Base-by-base conservation (phyloP, 768 basidiomycete genomes). In the Phylloporus sp. region DNA sequence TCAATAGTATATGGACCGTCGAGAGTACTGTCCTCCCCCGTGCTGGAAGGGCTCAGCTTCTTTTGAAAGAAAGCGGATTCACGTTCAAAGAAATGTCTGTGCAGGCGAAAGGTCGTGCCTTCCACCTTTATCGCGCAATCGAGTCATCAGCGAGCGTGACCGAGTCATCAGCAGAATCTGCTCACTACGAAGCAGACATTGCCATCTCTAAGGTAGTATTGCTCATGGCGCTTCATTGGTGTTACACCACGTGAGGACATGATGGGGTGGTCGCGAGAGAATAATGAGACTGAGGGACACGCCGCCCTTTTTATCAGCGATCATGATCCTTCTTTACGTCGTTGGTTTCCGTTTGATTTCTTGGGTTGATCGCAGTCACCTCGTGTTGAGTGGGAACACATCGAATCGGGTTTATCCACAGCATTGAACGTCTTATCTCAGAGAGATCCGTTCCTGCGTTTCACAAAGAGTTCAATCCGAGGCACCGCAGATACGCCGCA, bases 151-250 rank as follows among this genome's bases (percentile, higher is more conserved):
- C 34, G 13, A 39, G 10, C 34, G 13, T 13, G 12, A 1, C 13
- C 36, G 28, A 26, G 45, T 24, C 39, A 36, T 42, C 4, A 5
- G 26, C 11, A 7, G 18, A 4, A 6, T 27, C n/a, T 1, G 61
- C 78, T 48, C 55, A 85, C 84, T 24, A 81, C 47, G 50, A 85
- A 76, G 3, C 71, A 73, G 0, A 84, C 56, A 57, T 84, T 83
- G 0, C 78, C 85, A 1, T 76, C 77, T 0, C 69, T 63, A 11
- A 86, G 61, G 47, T 81, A 85, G 52, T 80, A 86, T 0, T 73
- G 62, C 0, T 62, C 54, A 35, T 72, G 64, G 20, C 55, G 52
- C 29, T 51, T 57, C 32, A 71, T 54, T 2, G 65, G 26, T 0
- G 42, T 48, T 0, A 73, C 51, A 0, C 64, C 59, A 0, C 29